These are phyloP conservation scores for Lathyrus aphaca DNA, from an alignment of 306 rosid genomes.

Conservation along the genomic window DNA sequence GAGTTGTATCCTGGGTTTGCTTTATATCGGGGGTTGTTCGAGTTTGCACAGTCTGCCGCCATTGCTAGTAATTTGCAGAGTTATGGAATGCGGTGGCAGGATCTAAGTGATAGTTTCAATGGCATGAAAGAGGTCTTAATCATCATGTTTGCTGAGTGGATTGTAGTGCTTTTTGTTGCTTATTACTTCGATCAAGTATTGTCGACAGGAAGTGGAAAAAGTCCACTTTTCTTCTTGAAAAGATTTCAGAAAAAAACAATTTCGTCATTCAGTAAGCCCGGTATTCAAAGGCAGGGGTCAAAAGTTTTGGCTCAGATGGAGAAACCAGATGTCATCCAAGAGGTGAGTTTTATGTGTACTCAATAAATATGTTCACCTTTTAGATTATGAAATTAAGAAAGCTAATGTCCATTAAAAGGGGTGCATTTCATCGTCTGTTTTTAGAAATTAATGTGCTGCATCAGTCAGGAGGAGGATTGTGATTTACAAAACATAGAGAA, in stretches of 20 bases:
- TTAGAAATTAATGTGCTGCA: slow-evolving; percentile 19
- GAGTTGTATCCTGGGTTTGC: slow-evolving; percentile 85
- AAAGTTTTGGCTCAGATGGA: slow-evolving; percentile 64
- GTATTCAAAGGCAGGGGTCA: slow-evolving; percentile 54
- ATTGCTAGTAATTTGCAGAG: slow-evolving; percentile 43
- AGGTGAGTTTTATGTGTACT: slow-evolving; percentile 53
- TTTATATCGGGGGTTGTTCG: slow-evolving; percentile 76
- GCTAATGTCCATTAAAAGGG: slow-evolving; percentile 42
- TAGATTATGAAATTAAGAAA: slow-evolving; percentile 51
- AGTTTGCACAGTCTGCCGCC: slow-evolving; percentile 57
- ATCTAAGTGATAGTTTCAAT: slow-evolving; percentile 54
- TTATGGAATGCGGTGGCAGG: slow-evolving; percentile 73
- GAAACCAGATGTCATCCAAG: slow-evolving; percentile 71
- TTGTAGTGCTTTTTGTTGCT: slow-evolving; percentile 54
- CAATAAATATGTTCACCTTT: not conserved
- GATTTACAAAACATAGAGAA: slow-evolving; percentile 17
- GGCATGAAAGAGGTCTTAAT: slow-evolving; percentile 74
- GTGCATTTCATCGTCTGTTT: slow-evolving; percentile 4
- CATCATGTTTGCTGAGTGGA: slow-evolving; percentile 77
- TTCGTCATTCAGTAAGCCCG: slow-evolving; percentile 45
- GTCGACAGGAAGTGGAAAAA: slow-evolving; percentile 59
- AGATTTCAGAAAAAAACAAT: slow-evolving; percentile 48
- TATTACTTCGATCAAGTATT: slow-evolving; percentile 65
- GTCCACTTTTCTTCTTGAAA: slow-evolving; percentile 63
- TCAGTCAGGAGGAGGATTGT: slow-evolving; percentile 1